Base-by-base conservation (phyloP, 805 yeast species). In the Schwanniomyces vanrijiae region DNA sequence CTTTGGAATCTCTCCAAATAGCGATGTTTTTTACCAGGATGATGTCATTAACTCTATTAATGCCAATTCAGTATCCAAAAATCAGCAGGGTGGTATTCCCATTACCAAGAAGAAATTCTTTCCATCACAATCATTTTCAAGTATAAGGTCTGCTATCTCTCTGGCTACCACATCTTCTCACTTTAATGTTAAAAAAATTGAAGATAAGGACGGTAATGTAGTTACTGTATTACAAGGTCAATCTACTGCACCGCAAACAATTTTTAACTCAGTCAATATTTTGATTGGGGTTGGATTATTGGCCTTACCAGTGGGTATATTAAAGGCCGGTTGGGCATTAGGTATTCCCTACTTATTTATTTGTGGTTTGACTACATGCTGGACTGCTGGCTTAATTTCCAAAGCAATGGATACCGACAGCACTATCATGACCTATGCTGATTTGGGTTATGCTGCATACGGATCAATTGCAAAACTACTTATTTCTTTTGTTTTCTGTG, bases 391-490 rank as follows among this genome's bases (percentile, higher is more conserved):
- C 5, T 69, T 89, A 43, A 71, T 90, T 48, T 84, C 92, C 11
- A 76, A 78, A 49, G 83, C 96, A 53, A 77, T 90, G 77, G 90
- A 85, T 51, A 84, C 90, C 0, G 94, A 90, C 66, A 84, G 80
- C 13, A 84, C 94, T 0, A 68, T 90, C 44, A 83, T 86, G 75
- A 87, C 96, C 0, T 90, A 90, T 63, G 95, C 96, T 0, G 97
- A 90, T 68, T 73, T 90, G 42, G 96, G 95, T 3, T 84, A 81
- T 56, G 88, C 89, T n/a, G 87, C 91, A 0, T 89, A 85, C 60
- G 96, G 96, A 1, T 71, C 86, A 2, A 73, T 72, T 26, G 96
- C 94, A 2, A 78, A 96, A 56, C 72, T 88, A 3, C 62, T 86
- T 29, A 86, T 90, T 26, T 87, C 96, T 2, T 54, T 83, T 11